Conservation (phyloP, 2,329 filamentous ascomycete genomes). For the Beauveria scarabaeidicola region DNA sequence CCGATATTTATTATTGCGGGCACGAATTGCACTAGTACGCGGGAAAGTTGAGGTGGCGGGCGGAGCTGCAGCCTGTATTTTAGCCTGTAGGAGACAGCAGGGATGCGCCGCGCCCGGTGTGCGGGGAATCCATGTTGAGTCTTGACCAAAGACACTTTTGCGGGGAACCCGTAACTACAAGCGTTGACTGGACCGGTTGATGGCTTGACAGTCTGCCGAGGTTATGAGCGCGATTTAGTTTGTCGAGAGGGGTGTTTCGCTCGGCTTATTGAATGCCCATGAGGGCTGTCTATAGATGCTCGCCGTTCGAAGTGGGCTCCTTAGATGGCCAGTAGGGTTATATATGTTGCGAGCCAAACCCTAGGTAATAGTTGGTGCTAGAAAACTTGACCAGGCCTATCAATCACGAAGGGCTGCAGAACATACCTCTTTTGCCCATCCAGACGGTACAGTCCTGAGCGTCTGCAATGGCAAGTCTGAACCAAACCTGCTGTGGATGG, state of each 20-base stretch:
- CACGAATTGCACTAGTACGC: background rate
- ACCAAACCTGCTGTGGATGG: background rate
- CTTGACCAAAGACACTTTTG: background rate
- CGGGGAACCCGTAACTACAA: background rate
- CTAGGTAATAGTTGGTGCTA: background rate
- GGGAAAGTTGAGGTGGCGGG: background rate
- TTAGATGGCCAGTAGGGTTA: background rate
- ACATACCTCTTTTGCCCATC: background rate
- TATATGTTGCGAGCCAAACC: background rate
- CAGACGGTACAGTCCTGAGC: background rate
- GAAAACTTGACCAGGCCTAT: background rate
- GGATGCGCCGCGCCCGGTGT: background rate
- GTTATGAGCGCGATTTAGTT: background rate
- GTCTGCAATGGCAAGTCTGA: background rate
- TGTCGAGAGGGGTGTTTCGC: background rate
- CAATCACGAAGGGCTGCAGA: background rate
- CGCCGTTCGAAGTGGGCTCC: background rate
- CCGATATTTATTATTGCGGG: background rate
- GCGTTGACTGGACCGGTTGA: background rate
- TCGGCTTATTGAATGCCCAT: background rate
- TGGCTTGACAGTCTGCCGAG: background rate
- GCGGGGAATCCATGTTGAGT: conserved; percentile 8
- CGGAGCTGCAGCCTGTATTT: too few relatives aligned
- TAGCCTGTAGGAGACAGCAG: background rate
- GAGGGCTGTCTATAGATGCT: background rate